phyloP scores from a whole-genome alignment of 371 early-diverging fungal genomes.

The Mortierella sp. region DNA sequence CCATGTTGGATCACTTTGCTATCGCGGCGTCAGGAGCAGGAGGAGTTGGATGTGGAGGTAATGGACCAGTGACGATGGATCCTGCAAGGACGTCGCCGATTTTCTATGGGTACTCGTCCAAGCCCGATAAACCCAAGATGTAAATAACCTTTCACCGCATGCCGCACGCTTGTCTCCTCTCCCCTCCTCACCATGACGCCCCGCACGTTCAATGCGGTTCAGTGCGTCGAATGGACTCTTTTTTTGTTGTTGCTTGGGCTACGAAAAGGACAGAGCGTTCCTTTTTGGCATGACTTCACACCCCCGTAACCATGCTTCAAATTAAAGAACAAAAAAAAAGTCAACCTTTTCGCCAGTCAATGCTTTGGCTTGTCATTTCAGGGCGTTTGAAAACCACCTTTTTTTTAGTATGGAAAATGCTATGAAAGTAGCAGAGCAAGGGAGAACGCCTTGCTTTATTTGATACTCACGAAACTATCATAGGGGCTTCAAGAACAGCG shows the following conservation, averaged over 20 bases:
- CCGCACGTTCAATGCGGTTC: neutral
- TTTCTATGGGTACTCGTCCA: conserved; percentile 43
- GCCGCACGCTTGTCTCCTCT: neutral
- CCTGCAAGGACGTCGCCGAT: conserved; percentile 50
- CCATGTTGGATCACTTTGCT: neutral
- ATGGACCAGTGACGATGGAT: conserved; percentile 19
- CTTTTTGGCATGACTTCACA: neutral
- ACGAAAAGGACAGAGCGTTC: neutral
- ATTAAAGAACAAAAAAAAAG: neutral
- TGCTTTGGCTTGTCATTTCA: too few species aligned
- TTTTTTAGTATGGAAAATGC: neutral
- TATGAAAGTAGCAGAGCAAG: neutral
- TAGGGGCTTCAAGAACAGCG: neutral
- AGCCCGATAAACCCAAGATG: conserved; percentile 44
- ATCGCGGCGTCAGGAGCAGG: neutral
- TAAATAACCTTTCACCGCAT: neutral
- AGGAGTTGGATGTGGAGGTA: neutral
- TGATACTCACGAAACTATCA: neutral
- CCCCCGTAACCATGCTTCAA: neutral
- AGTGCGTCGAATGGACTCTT: neutral
- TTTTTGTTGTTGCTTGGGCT: neutral
- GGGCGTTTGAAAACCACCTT: neutral
- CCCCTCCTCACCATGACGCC: neutral
- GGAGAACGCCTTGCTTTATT: too few species aligned
- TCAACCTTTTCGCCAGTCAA: too few species aligned